These are phyloP conservation scores for Raphanus raphanistrum DNA, from an alignment of 345 rosid genomes.

Conservation along the genomic window DNA sequence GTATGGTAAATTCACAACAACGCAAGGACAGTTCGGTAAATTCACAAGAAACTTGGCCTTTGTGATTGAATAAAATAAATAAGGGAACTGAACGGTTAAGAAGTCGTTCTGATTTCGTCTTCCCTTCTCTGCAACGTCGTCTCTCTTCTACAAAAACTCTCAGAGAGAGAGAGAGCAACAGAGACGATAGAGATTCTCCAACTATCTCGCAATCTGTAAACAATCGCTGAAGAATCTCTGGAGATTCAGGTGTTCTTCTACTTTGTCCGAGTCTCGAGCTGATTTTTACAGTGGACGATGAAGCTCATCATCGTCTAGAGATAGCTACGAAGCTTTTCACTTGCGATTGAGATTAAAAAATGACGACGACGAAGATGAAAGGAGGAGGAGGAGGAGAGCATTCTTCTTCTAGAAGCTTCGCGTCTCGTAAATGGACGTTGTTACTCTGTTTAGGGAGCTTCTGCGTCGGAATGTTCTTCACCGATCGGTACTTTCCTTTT, in stretches of 20 bases:
- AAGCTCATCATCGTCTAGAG: slow-evolving; percentile 3
- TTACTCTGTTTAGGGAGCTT: slow-evolving; percentile 75
- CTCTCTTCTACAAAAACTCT: slow-evolving; percentile 12
- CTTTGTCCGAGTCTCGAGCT: neutral
- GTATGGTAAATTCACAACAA: neutral
- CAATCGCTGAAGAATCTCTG: slow-evolving; percentile 11
- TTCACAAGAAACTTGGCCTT: neutral
- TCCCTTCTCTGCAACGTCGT: slow-evolving; percentile 33
- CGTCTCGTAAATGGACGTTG: slow-evolving; percentile 69
- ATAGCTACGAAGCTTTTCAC: neutral
- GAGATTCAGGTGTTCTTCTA: slow-evolving; percentile 3
- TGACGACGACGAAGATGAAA: slow-evolving; percentile 64
- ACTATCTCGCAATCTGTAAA: neutral
- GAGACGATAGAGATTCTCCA: neutral
- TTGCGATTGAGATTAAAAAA: neutral
- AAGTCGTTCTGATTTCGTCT: slow-evolving; percentile 43
- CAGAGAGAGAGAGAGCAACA: neutral
- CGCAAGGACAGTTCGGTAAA: neutral
- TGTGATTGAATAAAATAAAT: neutral
- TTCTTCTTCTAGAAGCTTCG: slow-evolving; percentile 47
- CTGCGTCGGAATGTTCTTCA: slow-evolving; percentile 91
- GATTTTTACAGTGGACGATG: slow-evolving; percentile 10
- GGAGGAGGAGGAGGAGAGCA: slow-evolving; percentile 59
- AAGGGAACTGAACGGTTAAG: slow-evolving; percentile 27
- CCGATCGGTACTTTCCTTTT: slow-evolving; percentile 40